These are phyloP conservation scores for Glycine latifolia DNA, from an alignment of 306 rosid species.

Conservation along the genomic window DNA sequence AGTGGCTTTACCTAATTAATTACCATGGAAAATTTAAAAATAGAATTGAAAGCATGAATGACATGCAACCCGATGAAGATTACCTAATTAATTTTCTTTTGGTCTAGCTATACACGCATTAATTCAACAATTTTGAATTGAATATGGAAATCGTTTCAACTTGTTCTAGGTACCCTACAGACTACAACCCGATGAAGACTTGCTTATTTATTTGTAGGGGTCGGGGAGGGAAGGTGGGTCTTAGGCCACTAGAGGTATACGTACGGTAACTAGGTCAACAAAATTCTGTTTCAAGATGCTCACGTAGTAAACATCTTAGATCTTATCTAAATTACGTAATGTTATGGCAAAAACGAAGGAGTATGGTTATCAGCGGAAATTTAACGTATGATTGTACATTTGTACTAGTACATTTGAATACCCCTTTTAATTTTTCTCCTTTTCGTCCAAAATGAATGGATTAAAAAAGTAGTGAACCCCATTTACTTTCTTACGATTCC, in stretches of 20 bases:
- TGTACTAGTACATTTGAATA: too few relatives aligned
- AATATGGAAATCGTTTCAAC: background rate
- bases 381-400: too few relatives aligned
- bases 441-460: too few relatives aligned
- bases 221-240: too few relatives aligned
- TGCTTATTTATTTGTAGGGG: too few relatives aligned
- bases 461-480: too few relatives aligned
- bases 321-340: too few relatives aligned
- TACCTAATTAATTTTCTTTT: background rate
- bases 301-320: background rate
- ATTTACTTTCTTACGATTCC: too few relatives aligned
- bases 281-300: background rate
- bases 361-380: too few relatives aligned
- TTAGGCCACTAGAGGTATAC: constrained; percentile 1
- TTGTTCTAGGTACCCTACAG: background rate
- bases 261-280: constrained; percentile 1
- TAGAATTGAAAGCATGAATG: background rate
- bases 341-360: too few relatives aligned
- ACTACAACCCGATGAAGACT: background rate
- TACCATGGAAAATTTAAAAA: background rate
- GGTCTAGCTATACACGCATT: background rate
- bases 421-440: too few relatives aligned
- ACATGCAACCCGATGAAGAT: too few relatives aligned
- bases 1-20: background rate
- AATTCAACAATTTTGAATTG: background rate